phyloP scores from a whole-genome alignment of 139 green algal genomes.

The Picochlorum sp. region DNA sequence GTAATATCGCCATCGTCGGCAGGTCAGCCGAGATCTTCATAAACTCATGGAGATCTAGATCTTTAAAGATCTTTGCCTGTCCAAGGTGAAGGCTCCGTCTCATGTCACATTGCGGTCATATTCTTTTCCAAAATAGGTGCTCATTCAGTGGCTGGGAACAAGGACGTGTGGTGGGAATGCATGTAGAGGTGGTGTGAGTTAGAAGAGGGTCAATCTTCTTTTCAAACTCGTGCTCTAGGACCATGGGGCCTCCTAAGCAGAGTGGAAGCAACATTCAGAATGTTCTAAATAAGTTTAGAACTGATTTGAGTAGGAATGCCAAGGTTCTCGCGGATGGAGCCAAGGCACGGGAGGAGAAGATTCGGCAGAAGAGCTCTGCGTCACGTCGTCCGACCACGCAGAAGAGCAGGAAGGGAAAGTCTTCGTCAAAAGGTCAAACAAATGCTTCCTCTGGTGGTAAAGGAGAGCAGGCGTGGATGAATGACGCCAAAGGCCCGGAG shows the following conservation, averaged over 20 bases:
- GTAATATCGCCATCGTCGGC: too few relatives aligned
- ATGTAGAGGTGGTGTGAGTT: too few relatives aligned
- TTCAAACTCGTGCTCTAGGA: not conserved
- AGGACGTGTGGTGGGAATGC: too few relatives aligned
- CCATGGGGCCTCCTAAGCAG: not conserved
- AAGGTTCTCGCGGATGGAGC: conserved; percentile 7
- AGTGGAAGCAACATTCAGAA: not conserved
- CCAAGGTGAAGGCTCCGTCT: too few relatives aligned
- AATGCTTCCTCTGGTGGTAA: conserved; percentile 5
- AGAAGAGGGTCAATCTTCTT: not conserved
- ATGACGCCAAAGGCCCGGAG: not conserved
- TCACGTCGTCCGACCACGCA: not conserved
- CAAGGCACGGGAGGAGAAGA: conserved; percentile 24
- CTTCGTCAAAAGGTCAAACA: conserved; percentile 13
- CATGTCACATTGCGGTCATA: too few relatives aligned
- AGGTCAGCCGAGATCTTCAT: too few relatives aligned
- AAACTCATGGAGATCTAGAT: too few relatives aligned
- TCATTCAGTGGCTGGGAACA: too few relatives aligned
- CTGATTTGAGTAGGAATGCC: conserved; percentile 1
- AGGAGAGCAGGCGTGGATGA: not conserved
- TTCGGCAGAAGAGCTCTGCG: conserved; percentile 5
- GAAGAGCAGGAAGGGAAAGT: not conserved
- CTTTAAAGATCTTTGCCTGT: too few relatives aligned
- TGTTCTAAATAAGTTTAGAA: conserved; percentile 24
- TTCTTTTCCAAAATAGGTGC: too few relatives aligned